These are phyloP conservation scores for Arabidopsis suecica DNA, from an alignment of 345 rosid species.

Conservation along the genomic window DNA sequence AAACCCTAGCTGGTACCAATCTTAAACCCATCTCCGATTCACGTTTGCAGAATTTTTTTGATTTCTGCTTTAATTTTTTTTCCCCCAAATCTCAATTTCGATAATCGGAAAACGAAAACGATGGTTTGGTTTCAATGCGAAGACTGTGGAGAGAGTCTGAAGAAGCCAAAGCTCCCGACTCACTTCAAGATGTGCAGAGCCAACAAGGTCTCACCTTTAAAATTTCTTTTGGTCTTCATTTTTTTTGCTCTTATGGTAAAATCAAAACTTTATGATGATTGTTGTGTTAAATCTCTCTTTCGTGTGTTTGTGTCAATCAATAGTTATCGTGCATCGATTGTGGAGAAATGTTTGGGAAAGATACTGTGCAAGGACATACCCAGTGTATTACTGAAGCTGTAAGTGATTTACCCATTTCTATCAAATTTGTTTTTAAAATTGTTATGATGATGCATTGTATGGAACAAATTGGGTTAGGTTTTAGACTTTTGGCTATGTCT, in stretches of 20 bases:
- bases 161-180: conserved; percentile 86
- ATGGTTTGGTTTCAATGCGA: conserved; percentile 99
- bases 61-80: background rate
- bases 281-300: background rate
- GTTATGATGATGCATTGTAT: background rate
- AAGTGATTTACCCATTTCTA: conserved; percentile 29
- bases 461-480: background rate
- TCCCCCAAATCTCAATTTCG: background rate
- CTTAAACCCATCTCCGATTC: conserved; percentile 30
- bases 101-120: conserved; percentile 28
- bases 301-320: background rate
- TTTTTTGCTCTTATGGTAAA: background rate
- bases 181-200: conserved; percentile 92
- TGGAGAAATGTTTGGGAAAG: conserved; percentile 77
- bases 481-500: background rate
- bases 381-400: conserved; percentile 95
- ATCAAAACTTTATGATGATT: conserved; percentile 24
- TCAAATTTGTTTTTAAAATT: background rate
- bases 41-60: background rate
- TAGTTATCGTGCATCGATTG: conserved; percentile 95
- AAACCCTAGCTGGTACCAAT: conserved; percentile 26
- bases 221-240: background rate
- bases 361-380: conserved; percentile 79
- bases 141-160: conserved; percentile 88
- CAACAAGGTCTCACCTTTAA: conserved; percentile 52